A percentile compares a stretch with the other conserved stretches of the same genome.
phyloP scores from a whole-genome alignment of 139 green algal species.

The Haematococcus sp. region DNA sequence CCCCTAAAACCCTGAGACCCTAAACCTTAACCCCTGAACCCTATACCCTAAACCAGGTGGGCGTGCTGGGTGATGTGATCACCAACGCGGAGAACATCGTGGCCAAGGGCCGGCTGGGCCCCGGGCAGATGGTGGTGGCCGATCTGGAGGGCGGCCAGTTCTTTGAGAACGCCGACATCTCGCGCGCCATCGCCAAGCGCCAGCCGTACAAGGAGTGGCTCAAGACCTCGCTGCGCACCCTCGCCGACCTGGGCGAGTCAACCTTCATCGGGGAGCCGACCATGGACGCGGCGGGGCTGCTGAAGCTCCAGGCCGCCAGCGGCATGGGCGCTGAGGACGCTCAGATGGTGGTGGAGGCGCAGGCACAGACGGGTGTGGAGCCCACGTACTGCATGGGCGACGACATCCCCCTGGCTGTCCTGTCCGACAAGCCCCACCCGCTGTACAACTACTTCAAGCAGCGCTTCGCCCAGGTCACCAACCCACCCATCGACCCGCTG shows the following conservation, averaged over 20 bases:
- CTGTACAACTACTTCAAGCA: conserved; percentile 99
- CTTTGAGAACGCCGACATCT: conserved; percentile 83
- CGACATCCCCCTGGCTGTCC: conserved; percentile 93
- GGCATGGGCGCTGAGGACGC: conserved; percentile 89
- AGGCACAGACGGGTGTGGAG: conserved; percentile 88
- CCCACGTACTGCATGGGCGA: conserved; percentile 99
- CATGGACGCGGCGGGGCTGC: conserved; percentile 50
- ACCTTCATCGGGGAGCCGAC: conserved; percentile 43
- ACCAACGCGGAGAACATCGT: conserved; percentile 81
- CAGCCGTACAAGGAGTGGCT: conserved; percentile 91
- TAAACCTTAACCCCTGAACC: not conserved
- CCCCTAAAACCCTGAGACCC: too few species aligned
- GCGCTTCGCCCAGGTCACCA: conserved; percentile 99
- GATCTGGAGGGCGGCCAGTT: conserved; percentile 86
- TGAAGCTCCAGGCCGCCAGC: conserved; percentile 63
- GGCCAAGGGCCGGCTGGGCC: conserved; percentile 92
- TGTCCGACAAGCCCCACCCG: conserved; percentile 86
- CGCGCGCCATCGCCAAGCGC: conserved; percentile 63
- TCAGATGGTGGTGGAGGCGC: conserved; percentile 94
- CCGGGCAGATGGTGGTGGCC: conserved; percentile 94
- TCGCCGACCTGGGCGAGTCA: conserved; percentile 47
- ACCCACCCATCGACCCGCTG: conserved; percentile 99
- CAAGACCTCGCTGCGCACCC: conserved; percentile 33
- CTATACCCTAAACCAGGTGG: conserved; percentile 59
- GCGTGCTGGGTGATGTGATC: conserved; percentile 90